Percentiles rank a stretch among this genome's conserved stretches.
Conservation (phyloP, 345 rosid genomes). For the Camelina laxa region DNA sequence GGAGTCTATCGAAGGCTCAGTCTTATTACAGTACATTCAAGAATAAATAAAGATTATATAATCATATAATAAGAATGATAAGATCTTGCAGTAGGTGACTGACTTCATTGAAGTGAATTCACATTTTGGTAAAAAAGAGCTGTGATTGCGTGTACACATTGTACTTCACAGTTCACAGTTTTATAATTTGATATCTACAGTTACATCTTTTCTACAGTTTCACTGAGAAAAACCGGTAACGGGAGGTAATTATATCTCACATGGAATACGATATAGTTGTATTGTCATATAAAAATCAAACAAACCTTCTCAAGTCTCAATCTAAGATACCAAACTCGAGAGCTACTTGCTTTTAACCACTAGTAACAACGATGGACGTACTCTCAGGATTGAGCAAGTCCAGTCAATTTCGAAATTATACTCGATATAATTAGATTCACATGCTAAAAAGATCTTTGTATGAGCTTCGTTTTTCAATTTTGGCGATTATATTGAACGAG, state of each 20-base stretch:
- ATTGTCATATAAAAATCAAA: neutral
- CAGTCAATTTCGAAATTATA: neutral
- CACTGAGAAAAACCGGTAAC: neutral
- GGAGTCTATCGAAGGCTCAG: neutral
- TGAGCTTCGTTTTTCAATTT: neutral
- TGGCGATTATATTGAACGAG: neutral
- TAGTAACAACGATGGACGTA: neutral
- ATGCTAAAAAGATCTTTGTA: neutral
- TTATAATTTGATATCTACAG: neutral
- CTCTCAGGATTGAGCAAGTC: neutral
- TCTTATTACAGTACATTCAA: conserved; percentile 15
- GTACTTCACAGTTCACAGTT: conserved; percentile 16
- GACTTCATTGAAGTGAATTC: conserved; percentile 31
- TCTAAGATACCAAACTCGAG: conserved; percentile 5
- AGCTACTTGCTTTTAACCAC: neutral
- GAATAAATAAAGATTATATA: neutral
- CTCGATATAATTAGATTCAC: neutral
- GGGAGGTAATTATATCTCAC: conserved; percentile 4
- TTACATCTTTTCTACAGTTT: neutral
- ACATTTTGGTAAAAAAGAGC: conserved; percentile 33
- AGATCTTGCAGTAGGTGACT: conserved; percentile 41
- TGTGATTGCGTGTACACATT: conserved; percentile 39
- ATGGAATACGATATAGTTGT: neutral
- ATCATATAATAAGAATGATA: conserved; percentile 1
- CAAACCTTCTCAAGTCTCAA: conserved; percentile 7